A percentile compares a stretch with the other conserved stretches of the same genome.
Evolutionary conservation across 2,329 filamentous ascomycete genomes (phyloP).

Genomic region (Cordyceps pruinosa): DNA sequence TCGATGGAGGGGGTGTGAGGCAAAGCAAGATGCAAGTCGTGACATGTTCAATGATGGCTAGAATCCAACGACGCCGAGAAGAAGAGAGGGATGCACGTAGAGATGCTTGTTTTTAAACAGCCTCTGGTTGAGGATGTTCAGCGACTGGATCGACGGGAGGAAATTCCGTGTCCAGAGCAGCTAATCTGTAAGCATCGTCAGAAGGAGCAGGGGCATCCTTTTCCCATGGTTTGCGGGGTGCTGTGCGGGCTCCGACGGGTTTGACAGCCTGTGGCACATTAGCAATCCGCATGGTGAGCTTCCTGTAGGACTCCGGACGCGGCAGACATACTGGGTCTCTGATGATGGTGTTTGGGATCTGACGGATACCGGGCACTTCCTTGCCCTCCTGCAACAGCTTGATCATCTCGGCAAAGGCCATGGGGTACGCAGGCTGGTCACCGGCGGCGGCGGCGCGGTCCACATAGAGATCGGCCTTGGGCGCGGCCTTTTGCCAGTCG

Average conservation of each 20-base stretch:
- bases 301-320: not conserved
- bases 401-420: constrained; percentile 77
- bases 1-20: not conserved
- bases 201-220: constrained; percentile 33
- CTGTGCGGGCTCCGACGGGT: constrained; percentile 40
- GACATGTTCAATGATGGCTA: not conserved
- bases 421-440: constrained; percentile 66
- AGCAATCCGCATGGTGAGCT: not conserved
- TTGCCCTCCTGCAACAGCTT: constrained; percentile 76
- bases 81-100: not conserved
- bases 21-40: not conserved
- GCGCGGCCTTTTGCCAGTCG: constrained; percentile 45
- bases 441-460: constrained; percentile 29
- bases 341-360: constrained; percentile 76
- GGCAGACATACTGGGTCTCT: constrained; percentile 53
- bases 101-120: not conserved
- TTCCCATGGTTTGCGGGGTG: constrained; percentile 71
- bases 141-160: constrained; percentile 32
- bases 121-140: constrained; percentile 24
- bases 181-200: constrained; percentile 16
- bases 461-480: constrained; percentile 40
- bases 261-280: constrained; percentile 33
- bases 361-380: constrained; percentile 77
- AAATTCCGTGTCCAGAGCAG: constrained; percentile 28
- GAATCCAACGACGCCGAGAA: not conserved